A percentile compares a stretch with the other conserved stretches of the same genome.
phyloP scores from a whole-genome alignment of 257 asterid species.

The Primulina huaijiensis region DNA sequence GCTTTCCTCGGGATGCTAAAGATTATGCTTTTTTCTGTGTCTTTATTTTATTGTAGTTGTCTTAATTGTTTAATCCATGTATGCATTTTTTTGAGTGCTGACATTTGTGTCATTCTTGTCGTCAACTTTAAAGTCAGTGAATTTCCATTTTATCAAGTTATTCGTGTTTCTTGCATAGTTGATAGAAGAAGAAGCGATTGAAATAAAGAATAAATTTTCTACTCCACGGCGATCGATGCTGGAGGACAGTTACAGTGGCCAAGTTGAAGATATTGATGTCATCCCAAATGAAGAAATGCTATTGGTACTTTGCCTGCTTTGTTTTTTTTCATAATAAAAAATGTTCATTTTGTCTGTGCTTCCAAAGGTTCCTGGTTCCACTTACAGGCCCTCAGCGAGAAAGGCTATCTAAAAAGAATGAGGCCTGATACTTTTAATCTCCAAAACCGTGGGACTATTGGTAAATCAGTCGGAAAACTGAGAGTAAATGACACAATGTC shows the following conservation, averaged over 20 bases:
- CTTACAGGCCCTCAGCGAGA: conserved; percentile 90
- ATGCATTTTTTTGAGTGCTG: neutral
- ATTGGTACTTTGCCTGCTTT: conserved; percentile 48
- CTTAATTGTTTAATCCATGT: neutral
- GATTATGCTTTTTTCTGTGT: neutral
- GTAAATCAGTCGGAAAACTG: conserved; percentile 94
- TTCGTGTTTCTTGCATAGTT: conserved; percentile 36
- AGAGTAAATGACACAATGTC: conserved; percentile 91
- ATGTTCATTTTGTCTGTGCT: conserved; percentile 21
- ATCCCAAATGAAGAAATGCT: conserved; percentile 95
- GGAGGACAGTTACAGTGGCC: conserved; percentile 81
- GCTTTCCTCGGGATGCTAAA: conserved; percentile 11
- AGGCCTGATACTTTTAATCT: conserved; percentile 90
- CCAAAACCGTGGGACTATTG: conserved; percentile 92
- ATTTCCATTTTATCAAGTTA: neutral
- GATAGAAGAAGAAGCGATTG: conserved; percentile 82
- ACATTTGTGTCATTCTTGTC: neutral
- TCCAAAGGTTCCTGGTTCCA: conserved; percentile 14
- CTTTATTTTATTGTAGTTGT: too few species aligned
- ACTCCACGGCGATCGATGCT: conserved; percentile 87
- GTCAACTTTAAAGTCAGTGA: neutral
- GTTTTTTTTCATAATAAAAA: conserved; percentile 14
- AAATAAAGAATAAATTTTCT: conserved; percentile 76
- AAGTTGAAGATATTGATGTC: conserved; percentile 84
- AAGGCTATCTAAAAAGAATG: conserved; percentile 96